A percentile compares a stretch with the other conserved stretches of the same genome.
Conservation (phyloP, 257 asterid species). For the Penstemon davidsonii region DNA sequence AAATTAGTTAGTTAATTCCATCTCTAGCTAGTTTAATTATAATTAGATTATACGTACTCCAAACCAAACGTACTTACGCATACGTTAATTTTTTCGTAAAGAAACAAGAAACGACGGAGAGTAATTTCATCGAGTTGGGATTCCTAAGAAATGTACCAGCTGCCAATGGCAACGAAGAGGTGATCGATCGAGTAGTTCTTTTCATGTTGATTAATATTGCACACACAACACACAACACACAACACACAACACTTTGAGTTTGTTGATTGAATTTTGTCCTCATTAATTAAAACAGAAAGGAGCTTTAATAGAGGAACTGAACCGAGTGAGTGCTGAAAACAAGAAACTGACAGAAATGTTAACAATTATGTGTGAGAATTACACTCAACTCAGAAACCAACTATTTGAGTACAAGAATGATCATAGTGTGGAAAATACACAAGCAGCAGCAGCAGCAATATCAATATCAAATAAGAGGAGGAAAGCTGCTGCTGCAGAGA, state of each 20-base stretch:
- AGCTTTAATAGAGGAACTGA: slow-evolving; percentile 70
- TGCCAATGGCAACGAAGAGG: slow-evolving; percentile 51
- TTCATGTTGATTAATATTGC: too few relatives aligned
- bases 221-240: too few relatives aligned
- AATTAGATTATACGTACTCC: too few relatives aligned
- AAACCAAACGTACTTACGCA: background rate
- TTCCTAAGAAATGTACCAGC: slow-evolving; percentile 17
- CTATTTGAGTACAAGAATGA: slow-evolving; percentile 40
- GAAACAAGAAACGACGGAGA: slow-evolving; percentile 62
- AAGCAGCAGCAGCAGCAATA: background rate
- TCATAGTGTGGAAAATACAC: slow-evolving; percentile 1
- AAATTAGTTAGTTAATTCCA: too few relatives aligned
- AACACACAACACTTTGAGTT: too few relatives aligned
- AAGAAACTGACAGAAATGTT: slow-evolving; percentile 68
- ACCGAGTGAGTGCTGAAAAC: slow-evolving; percentile 69
- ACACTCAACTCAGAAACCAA: slow-evolving; percentile 52
- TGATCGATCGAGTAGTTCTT: background rate
- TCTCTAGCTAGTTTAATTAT: too few relatives aligned
- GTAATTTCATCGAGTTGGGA: slow-evolving; percentile 48
- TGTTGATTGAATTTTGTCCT: too few relatives aligned
- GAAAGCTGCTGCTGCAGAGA: slow-evolving; percentile 36
- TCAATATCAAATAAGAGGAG: slow-evolving; percentile 53
- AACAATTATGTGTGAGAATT: slow-evolving; percentile 60
- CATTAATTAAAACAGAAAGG: slow-evolving; percentile 38
- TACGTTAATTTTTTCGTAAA: slow-evolving; percentile 26